A percentile compares a stretch with the other conserved stretches of the same genome.
phyloP scores from a whole-genome alignment of 2,329 filamentous ascomycete species.

The Trichoderma sp. region DNA sequence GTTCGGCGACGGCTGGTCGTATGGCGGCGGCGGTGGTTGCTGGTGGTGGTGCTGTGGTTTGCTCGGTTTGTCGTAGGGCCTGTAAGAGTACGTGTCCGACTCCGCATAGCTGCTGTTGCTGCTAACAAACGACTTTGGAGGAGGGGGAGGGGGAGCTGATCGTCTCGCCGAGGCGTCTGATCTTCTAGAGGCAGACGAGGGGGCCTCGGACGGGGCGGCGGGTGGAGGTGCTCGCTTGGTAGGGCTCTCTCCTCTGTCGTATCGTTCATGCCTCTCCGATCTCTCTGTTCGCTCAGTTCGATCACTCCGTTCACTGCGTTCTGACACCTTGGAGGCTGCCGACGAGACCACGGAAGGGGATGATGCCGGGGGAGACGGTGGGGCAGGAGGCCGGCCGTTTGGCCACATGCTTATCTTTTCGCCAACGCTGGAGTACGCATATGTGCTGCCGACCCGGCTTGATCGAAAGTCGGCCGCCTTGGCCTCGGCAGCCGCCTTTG shows the following conservation, averaged over 20 bases:
- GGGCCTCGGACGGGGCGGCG: constrained; percentile 20
- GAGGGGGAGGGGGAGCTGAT: constrained; percentile 53
- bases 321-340: constrained; percentile 17
- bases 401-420: constrained; percentile 73
- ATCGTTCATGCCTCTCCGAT: background rate
- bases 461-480: constrained; percentile 31
- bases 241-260: constrained; percentile 21
- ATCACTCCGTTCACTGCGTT: constrained; percentile 14
- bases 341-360: constrained; percentile 22
- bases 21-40: constrained; percentile 37
- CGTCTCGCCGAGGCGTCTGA: constrained; percentile 27
- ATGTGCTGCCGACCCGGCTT: constrained; percentile 53
- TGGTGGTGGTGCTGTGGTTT: constrained; percentile 8
- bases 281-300: constrained; percentile 8
- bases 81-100: constrained; percentile 67
- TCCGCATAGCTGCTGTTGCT: constrained; percentile 57
- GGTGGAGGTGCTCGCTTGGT: constrained; percentile 26
- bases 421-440: constrained; percentile 66
- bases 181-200: constrained; percentile 27
- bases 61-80: constrained; percentile 66
- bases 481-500: constrained; percentile 34
- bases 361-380: constrained; percentile 34
- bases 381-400: constrained; percentile 55
- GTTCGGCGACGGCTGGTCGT: constrained; percentile 54
- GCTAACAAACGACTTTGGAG: constrained; percentile 58